Evolutionary conservation across 1,139 yeast species (phyloP).

Genomic region (Hanseniaspora sp.): DNA sequence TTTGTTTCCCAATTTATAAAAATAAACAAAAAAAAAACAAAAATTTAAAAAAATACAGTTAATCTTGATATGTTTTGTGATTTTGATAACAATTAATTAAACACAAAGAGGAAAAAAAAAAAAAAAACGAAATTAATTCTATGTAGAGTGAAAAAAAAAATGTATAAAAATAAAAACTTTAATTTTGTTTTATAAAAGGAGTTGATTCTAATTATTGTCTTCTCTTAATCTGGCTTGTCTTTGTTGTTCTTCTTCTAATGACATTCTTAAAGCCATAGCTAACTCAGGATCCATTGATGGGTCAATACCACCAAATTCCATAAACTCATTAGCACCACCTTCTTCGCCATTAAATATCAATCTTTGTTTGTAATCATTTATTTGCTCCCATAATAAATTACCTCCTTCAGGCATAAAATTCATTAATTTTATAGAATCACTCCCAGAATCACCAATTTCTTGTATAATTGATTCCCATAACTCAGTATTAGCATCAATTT

Average conservation of each 20-base stretch:
- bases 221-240: constrained; percentile 33
- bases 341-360: constrained; percentile 34
- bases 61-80: too few relatives aligned
- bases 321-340: constrained; percentile 39
- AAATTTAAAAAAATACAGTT: too few relatives aligned
- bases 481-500: constrained; percentile 63
- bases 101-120: background rate
- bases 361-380: constrained; percentile 23
- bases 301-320: constrained; percentile 55
- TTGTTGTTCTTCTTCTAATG: constrained; percentile 36
- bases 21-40: too few relatives aligned
- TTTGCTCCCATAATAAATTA: constrained; percentile 44
- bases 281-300: constrained; percentile 94
- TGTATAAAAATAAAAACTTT: background rate
- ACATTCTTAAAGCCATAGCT: constrained; percentile 66
- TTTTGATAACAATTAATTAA: background rate
- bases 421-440: constrained; percentile 70
- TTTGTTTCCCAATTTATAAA: too few relatives aligned
- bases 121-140: too few relatives aligned
- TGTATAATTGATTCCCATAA: constrained; percentile 74
- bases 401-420: constrained; percentile 79
- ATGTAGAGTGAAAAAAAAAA: background rate
- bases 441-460: constrained; percentile 46
- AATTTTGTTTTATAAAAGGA: too few relatives aligned
- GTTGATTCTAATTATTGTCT: constrained; percentile 17